These are phyloP conservation scores for Lepiota brunneoincarnata DNA, from an alignment of 768 basidiomycete species.

Conservation along the genomic window DNA sequence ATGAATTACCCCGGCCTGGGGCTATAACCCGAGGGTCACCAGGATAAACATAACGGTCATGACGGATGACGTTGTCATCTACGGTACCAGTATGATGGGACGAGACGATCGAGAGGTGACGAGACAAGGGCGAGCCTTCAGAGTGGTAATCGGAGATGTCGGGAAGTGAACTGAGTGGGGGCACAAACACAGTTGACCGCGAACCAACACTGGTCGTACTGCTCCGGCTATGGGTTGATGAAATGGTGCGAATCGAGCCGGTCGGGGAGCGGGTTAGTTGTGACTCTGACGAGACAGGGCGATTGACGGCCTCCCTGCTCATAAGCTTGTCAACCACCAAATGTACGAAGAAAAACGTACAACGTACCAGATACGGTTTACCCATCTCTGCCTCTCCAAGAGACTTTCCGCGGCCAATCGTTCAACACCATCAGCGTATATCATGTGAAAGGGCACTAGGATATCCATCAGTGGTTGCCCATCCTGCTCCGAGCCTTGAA, in stretches of 20 bases:
- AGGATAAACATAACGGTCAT: constrained; percentile 65
- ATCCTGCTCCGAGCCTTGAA: constrained; percentile 50
- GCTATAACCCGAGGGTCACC: constrained; percentile 74
- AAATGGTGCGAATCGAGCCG: constrained; percentile 67
- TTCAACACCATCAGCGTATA: constrained; percentile 89
- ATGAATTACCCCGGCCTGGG: constrained; percentile 44
- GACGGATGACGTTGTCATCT: constrained; percentile 70
- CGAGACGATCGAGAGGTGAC: constrained; percentile 45
- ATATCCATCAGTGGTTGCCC: constrained; percentile 60
- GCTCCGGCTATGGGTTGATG: constrained; percentile 46
- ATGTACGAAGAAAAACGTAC: constrained; percentile 10
- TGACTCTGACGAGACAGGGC: constrained; percentile 45
- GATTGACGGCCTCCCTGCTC: constrained; percentile 76
- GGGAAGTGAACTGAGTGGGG: constrained; percentile 67
- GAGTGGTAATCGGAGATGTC: constrained; percentile 61
- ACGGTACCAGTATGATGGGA: constrained; percentile 65
- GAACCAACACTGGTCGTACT: constrained; percentile 53
- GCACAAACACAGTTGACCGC: constrained; percentile 74
- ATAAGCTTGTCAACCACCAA: background rate
- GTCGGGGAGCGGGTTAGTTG: constrained; percentile 46
- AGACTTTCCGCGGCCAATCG: constrained; percentile 87
- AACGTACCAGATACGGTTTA: constrained; percentile 81
- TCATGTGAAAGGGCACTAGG: constrained; percentile 86
- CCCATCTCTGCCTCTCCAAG: constrained; percentile 86
- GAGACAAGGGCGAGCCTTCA: constrained; percentile 32